Percentiles rank a stretch among this genome's conserved stretches.
phyloP scores from a whole-genome alignment of 495 filamentous ascomycete species.

The Oleoguttula mirabilis region DNA sequence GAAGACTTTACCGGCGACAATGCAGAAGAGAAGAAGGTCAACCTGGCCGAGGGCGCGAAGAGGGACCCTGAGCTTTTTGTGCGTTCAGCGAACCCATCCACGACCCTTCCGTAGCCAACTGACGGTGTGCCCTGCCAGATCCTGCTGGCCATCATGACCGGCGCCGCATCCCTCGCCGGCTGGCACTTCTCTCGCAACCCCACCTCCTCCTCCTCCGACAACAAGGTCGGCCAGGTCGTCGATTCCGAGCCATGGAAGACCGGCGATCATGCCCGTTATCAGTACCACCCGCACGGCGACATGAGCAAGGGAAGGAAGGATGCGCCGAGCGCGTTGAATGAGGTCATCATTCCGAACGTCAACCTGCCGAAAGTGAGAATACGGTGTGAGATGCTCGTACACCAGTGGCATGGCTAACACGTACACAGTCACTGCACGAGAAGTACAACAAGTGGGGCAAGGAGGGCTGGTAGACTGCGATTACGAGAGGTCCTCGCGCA shows the following conservation, averaged over 20 bases:
- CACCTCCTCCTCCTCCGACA: constrained; percentile 73
- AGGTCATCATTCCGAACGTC: constrained; percentile 83
- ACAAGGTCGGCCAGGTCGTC: constrained; percentile 56
- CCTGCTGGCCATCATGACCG: constrained; percentile 81
- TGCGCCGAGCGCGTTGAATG: constrained; percentile 88
- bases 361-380: constrained; percentile 71
- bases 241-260: constrained; percentile 83
- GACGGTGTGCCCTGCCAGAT: constrained; percentile 46
- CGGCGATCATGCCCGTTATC: constrained; percentile 59
- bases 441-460: constrained; percentile 98
- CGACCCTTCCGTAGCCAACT: background rate
- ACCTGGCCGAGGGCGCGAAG: constrained; percentile 54
- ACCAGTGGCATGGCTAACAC: constrained; percentile 3
- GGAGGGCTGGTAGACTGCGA: constrained; percentile 40
- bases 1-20: constrained; percentile 8
- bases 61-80: constrained; percentile 75
- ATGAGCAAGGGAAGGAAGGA: constrained; percentile 61
- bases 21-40: constrained; percentile 31
- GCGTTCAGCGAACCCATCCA: constrained; percentile 26
- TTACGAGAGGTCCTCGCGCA: too few relatives aligned
- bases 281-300: constrained; percentile 87
- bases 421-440: constrained; percentile 66
- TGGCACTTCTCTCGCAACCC: constrained; percentile 80
- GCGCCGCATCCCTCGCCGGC: constrained; percentile 74
- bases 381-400: background rate